Conservation (phyloP, 1,284 basidiomycete genomes). For the Ganoderma multipileum region DNA sequence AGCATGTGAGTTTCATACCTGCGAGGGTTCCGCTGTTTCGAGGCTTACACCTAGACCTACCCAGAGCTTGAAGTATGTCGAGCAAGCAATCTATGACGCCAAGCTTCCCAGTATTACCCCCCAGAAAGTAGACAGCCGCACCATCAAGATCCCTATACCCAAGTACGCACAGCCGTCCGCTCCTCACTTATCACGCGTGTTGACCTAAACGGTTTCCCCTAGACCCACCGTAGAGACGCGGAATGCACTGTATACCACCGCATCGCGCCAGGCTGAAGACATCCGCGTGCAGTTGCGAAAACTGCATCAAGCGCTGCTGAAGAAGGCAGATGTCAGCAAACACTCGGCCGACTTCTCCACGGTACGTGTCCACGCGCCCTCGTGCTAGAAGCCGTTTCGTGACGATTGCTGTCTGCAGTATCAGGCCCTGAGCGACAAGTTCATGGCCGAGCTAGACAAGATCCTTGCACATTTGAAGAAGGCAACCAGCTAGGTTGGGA, state of each 20-base stretch:
- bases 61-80: slow-evolving; percentile 78
- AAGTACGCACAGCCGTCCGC: slow-evolving; percentile 54
- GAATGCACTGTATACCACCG: slow-evolving; percentile 56
- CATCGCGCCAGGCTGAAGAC: slow-evolving; percentile 74
- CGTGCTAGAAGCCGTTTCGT: neutral
- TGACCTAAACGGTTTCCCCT: slow-evolving; percentile 9
- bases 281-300: slow-evolving; percentile 75
- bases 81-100: slow-evolving; percentile 73
- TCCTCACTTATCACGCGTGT: neutral
- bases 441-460: slow-evolving; percentile 69
- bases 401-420: slow-evolving; percentile 52
- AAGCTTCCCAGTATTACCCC: slow-evolving; percentile 75
- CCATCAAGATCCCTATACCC: slow-evolving; percentile 79
- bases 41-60: slow-evolving; percentile 21
- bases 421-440: slow-evolving; percentile 70
- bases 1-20: slow-evolving; percentile 57
- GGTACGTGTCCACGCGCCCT: slow-evolving; percentile 14
- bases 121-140: slow-evolving; percentile 70
- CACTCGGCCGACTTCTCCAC: slow-evolving; percentile 57
- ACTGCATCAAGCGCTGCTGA: slow-evolving; percentile 66
- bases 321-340: slow-evolving; percentile 72
- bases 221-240: slow-evolving; percentile 81
- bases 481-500: slow-evolving; percentile 40
- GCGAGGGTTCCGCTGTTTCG: neutral
- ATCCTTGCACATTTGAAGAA: slow-evolving; percentile 70